Percentiles rank a stretch among this genome's conserved stretches.
Conservation (phyloP, 1,284 basidiomycete genomes). For the Cutaneotrichosporon sp. region DNA sequence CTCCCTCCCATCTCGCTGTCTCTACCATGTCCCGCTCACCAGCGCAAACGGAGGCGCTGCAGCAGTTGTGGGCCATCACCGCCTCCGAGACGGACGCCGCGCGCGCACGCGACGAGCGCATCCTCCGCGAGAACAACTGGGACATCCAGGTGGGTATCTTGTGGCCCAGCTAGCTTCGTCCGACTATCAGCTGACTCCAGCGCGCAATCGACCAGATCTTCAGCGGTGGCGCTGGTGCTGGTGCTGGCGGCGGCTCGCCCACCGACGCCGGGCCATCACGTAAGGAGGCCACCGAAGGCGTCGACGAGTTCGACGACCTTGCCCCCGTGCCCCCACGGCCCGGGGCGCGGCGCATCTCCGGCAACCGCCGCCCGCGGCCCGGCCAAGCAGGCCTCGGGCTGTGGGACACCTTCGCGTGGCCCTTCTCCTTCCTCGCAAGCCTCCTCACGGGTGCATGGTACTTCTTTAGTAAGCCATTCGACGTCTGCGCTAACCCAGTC, state of each 20-base stretch:
- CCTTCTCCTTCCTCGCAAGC: conserved; percentile 38
- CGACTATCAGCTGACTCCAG: conserved; percentile 19
- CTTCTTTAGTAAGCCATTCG: conserved; percentile 49
- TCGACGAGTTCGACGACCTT: conserved; percentile 17
- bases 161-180: neutral
- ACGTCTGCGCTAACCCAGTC: too few relatives aligned
- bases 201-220: conserved; percentile 45
- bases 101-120: conserved; percentile 43
- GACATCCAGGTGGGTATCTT: conserved; percentile 48
- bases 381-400: conserved; percentile 13
- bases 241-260: conserved; percentile 8
- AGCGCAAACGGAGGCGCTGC: conserved; percentile 39
- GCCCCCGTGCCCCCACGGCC: conserved; percentile 8
- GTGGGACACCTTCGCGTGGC: conserved; percentile 39
- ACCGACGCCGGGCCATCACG: conserved; percentile 4
- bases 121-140: conserved; percentile 50
- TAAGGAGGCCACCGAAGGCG: conserved; percentile 19
- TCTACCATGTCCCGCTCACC: conserved; percentile 33
- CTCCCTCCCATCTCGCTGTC: too few relatives aligned
- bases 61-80: conserved; percentile 51
- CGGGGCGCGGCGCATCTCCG: conserved; percentile 24
- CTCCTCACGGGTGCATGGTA: conserved; percentile 50
- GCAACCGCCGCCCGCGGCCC: conserved; percentile 12
- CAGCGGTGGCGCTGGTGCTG: too few relatives aligned
- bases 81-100: conserved; percentile 41